Evolutionary conservation across 805 yeast genomes (phyloP).

Genomic region (Ascoidea rubescens): DNA sequence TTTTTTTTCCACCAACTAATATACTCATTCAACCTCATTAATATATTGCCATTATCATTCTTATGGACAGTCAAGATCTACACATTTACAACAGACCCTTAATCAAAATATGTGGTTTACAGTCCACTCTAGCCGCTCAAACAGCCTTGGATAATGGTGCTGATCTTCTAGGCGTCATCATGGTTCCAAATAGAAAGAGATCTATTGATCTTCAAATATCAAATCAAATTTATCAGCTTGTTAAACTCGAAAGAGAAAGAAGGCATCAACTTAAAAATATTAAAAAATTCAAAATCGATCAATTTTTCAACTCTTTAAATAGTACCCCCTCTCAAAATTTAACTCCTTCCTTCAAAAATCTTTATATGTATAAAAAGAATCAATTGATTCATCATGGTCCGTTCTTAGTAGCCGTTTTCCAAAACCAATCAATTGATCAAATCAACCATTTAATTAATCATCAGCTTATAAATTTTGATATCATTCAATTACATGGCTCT

Average conservation of each 20-base stretch:
- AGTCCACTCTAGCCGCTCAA: slow-evolving; percentile 52
- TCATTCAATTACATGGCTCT: slow-evolving; percentile 82
- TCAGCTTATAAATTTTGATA: slow-evolving; percentile 38
- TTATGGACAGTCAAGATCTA: no score
- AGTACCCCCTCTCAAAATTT: background rate
- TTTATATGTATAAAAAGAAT: slow-evolving; percentile 15
- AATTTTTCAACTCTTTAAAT: background rate
- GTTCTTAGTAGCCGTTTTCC: slow-evolving; percentile 76
- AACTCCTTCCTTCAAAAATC: slow-evolving; percentile 18
- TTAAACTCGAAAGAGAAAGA: slow-evolving; percentile 12
- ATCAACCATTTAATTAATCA: slow-evolving; percentile 25
- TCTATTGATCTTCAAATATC: slow-evolving; percentile 43
- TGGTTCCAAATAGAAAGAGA: slow-evolving; percentile 73
- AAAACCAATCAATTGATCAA: slow-evolving; percentile 62
- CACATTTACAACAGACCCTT: slow-evolving; percentile 18
- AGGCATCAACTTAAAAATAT: slow-evolving; percentile 8
- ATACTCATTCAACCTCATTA: no score
- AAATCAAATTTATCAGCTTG: slow-evolving; percentile 25
- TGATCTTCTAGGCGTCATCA: slow-evolving; percentile 65
- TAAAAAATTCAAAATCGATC: slow-evolving; percentile 11
- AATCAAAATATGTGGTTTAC: slow-evolving; percentile 83
- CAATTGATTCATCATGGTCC: slow-evolving; percentile 34
- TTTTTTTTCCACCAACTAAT: no score
- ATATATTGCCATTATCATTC: no score
- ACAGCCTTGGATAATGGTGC: slow-evolving; percentile 62